Percentiles rank a stretch among this genome's conserved stretches.
These are phyloP conservation scores for Aspergillus cavernicola DNA, from an alignment of 495 filamentous ascomycete species.

Conservation along the genomic window DNA sequence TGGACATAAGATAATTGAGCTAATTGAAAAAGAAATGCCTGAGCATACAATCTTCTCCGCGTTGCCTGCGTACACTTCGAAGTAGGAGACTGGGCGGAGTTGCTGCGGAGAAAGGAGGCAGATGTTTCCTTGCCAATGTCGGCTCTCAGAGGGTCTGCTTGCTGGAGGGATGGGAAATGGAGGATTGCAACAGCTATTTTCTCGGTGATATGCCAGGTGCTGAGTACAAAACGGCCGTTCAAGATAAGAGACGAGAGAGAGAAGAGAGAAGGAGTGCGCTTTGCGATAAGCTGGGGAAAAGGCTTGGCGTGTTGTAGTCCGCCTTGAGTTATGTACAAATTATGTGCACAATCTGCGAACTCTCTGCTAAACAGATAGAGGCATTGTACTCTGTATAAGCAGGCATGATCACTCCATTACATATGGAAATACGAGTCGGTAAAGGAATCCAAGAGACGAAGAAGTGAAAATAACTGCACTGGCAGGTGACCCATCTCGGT, in stretches of 20 bases:
- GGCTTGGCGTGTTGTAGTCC: conserved; percentile 7
- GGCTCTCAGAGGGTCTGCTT: too few species aligned
- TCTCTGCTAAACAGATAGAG: too few species aligned
- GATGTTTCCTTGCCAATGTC: not conserved
- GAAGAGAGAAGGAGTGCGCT: conserved; percentile 1
- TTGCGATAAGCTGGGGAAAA: conserved; percentile 12
- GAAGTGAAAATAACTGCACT: not conserved
- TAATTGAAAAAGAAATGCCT: not conserved
- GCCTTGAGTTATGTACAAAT: not conserved
- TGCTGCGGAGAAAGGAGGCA: not conserved
- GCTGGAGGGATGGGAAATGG: not conserved
- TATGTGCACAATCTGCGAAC: too few species aligned
- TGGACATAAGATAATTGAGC: not conserved
- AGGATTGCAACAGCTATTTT: not conserved
- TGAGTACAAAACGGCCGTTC: not conserved
- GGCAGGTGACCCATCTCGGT: conserved; percentile 3
- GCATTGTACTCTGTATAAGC: too few species aligned
- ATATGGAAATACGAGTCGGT: too few species aligned
- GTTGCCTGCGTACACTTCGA: too few species aligned
- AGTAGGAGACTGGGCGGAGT: too few species aligned
- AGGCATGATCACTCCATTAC: too few species aligned
- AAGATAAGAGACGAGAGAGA: not conserved
- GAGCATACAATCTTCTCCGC: not conserved
- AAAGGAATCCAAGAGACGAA: too few species aligned
- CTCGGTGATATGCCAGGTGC: too few species aligned